Percentiles rank a stretch among this genome's conserved stretches.
These are phyloP conservation scores for Lizonia empirigonia DNA, from an alignment of 2,329 filamentous ascomycete species.

Conservation along the genomic window DNA sequence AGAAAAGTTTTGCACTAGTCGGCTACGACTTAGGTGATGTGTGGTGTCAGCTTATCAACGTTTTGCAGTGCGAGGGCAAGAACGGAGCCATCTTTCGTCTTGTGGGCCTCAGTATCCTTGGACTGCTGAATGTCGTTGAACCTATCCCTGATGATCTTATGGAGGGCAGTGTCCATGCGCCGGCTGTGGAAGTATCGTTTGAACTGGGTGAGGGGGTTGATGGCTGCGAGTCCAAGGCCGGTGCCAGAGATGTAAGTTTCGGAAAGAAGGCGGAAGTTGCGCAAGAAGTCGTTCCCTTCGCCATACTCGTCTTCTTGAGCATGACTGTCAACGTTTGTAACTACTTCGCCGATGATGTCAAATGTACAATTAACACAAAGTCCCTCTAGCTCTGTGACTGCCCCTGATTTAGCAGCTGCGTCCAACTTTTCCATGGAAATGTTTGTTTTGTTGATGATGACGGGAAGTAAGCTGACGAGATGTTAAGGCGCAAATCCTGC, in stretches of 20 bases:
- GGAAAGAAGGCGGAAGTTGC: slow-evolving; percentile 29
- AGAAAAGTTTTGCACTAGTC: slow-evolving; percentile 52
- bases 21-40: slow-evolving; percentile 46
- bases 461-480: slow-evolving; percentile 42
- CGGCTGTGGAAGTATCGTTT: slow-evolving; percentile 28
- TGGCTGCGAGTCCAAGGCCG: slow-evolving; percentile 28
- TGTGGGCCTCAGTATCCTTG: slow-evolving; percentile 21
- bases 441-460: slow-evolving; percentile 44
- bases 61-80: slow-evolving; percentile 43
- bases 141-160: slow-evolving; percentile 33
- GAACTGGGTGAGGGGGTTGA: slow-evolving; percentile 28
- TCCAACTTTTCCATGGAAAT: slow-evolving; percentile 43
- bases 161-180: slow-evolving; percentile 35
- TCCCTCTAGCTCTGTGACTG: slow-evolving; percentile 38
- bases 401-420: slow-evolving; percentile 28
- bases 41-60: slow-evolving; percentile 42
- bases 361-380: slow-evolving; percentile 41
- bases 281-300: slow-evolving; percentile 33
- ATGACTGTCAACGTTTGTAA: slow-evolving; percentile 37
- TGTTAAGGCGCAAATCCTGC: slow-evolving; percentile 47
- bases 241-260: slow-evolving; percentile 27
- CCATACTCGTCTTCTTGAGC: slow-evolving; percentile 30
- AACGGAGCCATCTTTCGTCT: slow-evolving; percentile 36
- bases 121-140: slow-evolving; percentile 32
- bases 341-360: slow-evolving; percentile 45